phyloP scores from a whole-genome alignment of 768 basidiomycete species.

The Filobasidium floriforme region DNA sequence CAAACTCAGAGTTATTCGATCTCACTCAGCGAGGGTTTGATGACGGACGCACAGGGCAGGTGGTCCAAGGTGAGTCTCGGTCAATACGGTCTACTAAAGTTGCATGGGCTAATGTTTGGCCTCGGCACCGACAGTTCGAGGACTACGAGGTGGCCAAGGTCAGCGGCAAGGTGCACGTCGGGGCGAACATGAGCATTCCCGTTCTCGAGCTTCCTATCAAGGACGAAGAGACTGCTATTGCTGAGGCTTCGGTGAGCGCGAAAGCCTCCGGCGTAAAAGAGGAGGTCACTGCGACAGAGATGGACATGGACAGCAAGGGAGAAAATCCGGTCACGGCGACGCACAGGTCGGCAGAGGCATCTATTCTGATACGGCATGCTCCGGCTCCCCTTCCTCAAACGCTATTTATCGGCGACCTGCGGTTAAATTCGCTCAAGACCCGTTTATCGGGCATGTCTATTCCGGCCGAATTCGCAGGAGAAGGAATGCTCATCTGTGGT shows the following conservation, averaged over 20 bases:
- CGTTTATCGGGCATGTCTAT: constrained; percentile 66
- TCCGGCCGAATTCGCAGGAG: constrained; percentile 89
- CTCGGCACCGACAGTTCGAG: constrained; percentile 61
- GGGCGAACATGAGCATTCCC: constrained; percentile 80
- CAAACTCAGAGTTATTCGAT: constrained; percentile 92
- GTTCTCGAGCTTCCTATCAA: constrained; percentile 56
- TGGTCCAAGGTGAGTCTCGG: constrained; percentile 65
- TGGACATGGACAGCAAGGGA: not conserved
- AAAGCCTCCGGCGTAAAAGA: constrained; percentile 17
- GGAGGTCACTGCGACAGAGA: not conserved
- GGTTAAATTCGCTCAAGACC: constrained; percentile 79
- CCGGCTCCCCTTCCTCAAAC: constrained; percentile 68
- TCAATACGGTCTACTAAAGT: not conserved
- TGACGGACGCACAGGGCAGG: constrained; percentile 63
- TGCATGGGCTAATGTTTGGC: not conserved
- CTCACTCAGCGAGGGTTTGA: constrained; percentile 79
- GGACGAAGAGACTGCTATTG: constrained; percentile 12
- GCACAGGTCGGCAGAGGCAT: not conserved
- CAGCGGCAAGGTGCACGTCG: constrained; percentile 73
- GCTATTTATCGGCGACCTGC: constrained; percentile 95
- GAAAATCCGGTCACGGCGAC: not conserved
- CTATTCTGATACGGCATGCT: not conserved
- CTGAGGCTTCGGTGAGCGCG: not conserved
- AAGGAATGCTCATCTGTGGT: constrained; percentile 83
- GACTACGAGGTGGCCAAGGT: constrained; percentile 95